phyloP scores from a whole-genome alignment of 148 eudicot genomes.

The Cornus florida region DNA sequence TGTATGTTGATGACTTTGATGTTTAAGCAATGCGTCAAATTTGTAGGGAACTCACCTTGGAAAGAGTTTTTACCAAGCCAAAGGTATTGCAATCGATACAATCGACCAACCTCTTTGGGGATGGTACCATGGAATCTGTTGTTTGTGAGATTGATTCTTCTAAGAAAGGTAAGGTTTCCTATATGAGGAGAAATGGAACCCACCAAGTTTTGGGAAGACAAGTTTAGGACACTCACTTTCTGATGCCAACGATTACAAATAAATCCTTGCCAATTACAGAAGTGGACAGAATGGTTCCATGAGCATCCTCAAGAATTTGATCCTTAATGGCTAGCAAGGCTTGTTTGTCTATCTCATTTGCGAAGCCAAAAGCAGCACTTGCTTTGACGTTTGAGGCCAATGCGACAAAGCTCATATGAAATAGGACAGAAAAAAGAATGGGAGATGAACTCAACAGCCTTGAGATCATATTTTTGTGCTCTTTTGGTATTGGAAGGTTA shows the following conservation, averaged over 20 bases:
- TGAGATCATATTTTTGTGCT: too few species aligned
- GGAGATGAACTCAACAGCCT: too few species aligned
- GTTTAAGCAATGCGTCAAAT: not conserved
- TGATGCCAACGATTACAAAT: not conserved
- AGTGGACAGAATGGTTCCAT: not conserved
- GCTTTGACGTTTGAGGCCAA: too few species aligned
- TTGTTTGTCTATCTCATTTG: too few species aligned
- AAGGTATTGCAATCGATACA: not conserved
- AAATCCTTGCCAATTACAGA: conserved; percentile 2
- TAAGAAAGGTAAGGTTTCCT: conserved; percentile 6
- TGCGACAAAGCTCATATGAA: too few species aligned
- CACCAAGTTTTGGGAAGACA: not conserved
- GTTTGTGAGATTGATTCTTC: not conserved
- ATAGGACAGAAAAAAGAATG: too few species aligned
- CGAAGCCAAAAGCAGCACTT: too few species aligned
- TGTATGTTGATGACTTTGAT: not conserved
- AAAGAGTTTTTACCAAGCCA: not conserved
- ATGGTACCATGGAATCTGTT: not conserved
- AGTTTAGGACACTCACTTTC: not conserved
- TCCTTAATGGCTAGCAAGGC: not conserved
- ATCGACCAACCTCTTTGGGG: not conserved
- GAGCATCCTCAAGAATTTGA: not conserved
- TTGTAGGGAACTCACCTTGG: not conserved
- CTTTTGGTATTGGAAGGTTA: too few species aligned
- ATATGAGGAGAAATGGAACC: not conserved